Base-by-base conservation (phyloP, 192 early-diverging fungal genomes). In the Glomus cerebriforme region DNA sequence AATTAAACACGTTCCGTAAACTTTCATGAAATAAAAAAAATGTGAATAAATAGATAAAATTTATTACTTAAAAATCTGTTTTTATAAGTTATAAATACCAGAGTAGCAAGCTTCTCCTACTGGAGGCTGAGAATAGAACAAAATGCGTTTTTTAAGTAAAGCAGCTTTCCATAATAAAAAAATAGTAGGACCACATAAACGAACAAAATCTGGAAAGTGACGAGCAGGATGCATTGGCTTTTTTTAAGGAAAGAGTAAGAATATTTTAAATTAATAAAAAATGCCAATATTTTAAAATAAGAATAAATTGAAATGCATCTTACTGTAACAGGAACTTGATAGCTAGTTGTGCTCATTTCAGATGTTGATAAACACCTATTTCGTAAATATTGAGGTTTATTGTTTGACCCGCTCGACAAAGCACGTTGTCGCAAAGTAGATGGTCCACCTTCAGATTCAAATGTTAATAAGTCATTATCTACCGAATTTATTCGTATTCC, bases 121-220 rank as follows among this genome's bases (percentile, higher is more conserved):
- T 27, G 89, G 89, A 2, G 87, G 82, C 19, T 73, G 60, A 67
- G 84, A 81, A 73, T 83, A 82, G 2, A 90, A 83, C 65, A 90
- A 75, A 62, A 90, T 87, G 22, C 87, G 82, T 65, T 87, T 86
- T 66, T 77, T 84, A 59, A 84, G 62, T 43, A 90, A 65, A 3
- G 83, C 86, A 4, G 87, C 84, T 47, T 87, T 88, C 89, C 89
- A 90, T 5, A 90, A 62, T 7, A 81, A 49, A 78, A 85, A 90
- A 37, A 90, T 79, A 34, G 79, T 80, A n/a, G 89, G 87, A 2
- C 89, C 89, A 77, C 87, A 81, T 1, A 60, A 32, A 27, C 79
- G 73, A n/a, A 88, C 84, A 24, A 88, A 83, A 4, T 82, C 78
- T 9, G 82, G 73, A 64, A 88, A 88, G 32, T 76, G 59, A 67